Percentiles rank a stretch among this genome's conserved stretches.
Evolutionary conservation across 2,329 filamentous ascomycete species (phyloP).

Genomic region (Hymenoscyphus linearis): DNA sequence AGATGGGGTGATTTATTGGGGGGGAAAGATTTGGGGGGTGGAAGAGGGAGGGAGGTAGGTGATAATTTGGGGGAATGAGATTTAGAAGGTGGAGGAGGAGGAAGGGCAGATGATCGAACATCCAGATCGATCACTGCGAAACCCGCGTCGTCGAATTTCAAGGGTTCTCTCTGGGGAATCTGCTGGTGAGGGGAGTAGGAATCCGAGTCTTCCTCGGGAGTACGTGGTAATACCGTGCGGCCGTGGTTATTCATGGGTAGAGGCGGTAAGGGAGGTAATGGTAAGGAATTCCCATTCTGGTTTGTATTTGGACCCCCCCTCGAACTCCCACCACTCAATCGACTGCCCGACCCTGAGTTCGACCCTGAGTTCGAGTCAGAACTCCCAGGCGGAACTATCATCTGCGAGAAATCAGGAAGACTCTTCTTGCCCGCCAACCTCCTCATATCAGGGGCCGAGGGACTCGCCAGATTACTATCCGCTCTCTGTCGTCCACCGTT

Average conservation of each 20-base stretch:
- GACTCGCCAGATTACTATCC: no score
- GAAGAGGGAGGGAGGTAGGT: no score
- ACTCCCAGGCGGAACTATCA: no score
- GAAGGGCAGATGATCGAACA: neutral
- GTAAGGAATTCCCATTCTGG: neutral
- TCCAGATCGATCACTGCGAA: neutral
- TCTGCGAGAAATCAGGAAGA: neutral
- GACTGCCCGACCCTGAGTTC: no score
- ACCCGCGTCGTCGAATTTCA: neutral
- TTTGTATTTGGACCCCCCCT: neutral
- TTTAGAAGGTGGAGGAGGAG: neutral
- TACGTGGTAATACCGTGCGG: neutral
- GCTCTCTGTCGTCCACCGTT: no score
- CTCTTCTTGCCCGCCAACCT: neutral
- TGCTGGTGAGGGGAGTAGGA: no score
- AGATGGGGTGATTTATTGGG: no score
- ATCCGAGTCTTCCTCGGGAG: neutral
- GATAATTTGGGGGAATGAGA: neutral
- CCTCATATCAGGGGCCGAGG: neutral
- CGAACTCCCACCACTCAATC: no score
- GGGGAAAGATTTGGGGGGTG: no score
- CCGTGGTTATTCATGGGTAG: neutral
- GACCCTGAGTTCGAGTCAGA: no score
- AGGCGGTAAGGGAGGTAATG: neutral
- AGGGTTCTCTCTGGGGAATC: no score